A percentile compares a stretch with the other conserved stretches of the same genome.
Evolutionary conservation across 768 basidiomycete species (phyloP).

Genomic region (Macrolepiota dolichaula): DNA sequence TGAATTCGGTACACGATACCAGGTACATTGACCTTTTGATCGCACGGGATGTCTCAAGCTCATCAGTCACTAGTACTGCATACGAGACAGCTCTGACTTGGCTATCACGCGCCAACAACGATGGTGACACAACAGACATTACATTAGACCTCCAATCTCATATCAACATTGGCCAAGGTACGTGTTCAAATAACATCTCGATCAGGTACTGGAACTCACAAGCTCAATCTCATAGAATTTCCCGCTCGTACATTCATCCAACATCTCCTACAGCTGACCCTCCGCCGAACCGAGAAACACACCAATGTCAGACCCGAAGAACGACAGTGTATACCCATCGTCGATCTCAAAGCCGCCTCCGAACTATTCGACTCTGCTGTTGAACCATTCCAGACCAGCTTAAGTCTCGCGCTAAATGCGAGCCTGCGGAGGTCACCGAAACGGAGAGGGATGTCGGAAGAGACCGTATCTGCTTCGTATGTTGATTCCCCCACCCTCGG

Average conservation of each 20-base stretch:
- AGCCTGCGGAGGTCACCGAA: conserved; percentile 44
- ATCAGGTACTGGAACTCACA: background rate
- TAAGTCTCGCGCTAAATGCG: conserved; percentile 35
- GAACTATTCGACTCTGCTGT: conserved; percentile 29
- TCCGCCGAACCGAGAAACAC: conserved; percentile 25
- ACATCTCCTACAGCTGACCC: conserved; percentile 41
- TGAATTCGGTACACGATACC: conserved; percentile 30
- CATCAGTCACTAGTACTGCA: conserved; percentile 27
- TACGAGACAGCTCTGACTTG: conserved; percentile 39
- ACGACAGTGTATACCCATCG: conserved; percentile 18
- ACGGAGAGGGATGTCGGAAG: conserved; percentile 41
- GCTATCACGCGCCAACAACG: conserved; percentile 28
- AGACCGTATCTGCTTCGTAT: conserved; percentile 38
- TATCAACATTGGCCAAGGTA: conserved; percentile 42
- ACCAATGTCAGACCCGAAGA: conserved; percentile 9
- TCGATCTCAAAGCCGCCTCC: conserved; percentile 28
- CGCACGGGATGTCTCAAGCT: conserved; percentile 8
- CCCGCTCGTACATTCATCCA: conserved; percentile 47
- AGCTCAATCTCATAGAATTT: conserved; percentile 29
- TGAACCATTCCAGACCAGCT: conserved; percentile 30
- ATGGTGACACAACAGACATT: conserved; percentile 30
- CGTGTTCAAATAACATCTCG: conserved; percentile 6
- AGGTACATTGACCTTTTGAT: conserved; percentile 27
- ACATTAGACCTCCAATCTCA: conserved; percentile 40
- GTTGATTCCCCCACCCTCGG: conserved; percentile 13